These are phyloP conservation scores for Nasturtium officinale DNA, from an alignment of 345 rosid genomes.

Conservation along the genomic window DNA sequence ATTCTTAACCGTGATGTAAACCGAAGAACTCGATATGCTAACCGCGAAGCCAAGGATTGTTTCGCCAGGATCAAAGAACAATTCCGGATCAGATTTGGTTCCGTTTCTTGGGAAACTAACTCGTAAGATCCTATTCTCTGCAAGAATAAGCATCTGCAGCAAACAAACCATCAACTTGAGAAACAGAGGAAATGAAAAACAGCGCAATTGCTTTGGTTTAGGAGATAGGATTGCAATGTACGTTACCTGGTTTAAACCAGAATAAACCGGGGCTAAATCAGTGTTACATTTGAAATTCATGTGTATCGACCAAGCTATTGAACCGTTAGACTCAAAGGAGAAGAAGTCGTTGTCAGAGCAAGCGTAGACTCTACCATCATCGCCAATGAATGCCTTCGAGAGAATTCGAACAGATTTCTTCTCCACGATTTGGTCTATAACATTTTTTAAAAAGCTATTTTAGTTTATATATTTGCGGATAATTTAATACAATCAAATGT, in stretches of 20 bases:
- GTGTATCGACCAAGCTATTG: constrained; percentile 72
- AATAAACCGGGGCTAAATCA: constrained; percentile 58
- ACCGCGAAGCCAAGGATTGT: constrained; percentile 66
- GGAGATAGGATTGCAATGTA: neutral
- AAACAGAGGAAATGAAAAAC: constrained; percentile 14
- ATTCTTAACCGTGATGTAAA: constrained; percentile 59
- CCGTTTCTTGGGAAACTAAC: constrained; percentile 47
- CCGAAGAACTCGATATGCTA: constrained; percentile 60
- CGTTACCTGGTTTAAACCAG: constrained; percentile 61
- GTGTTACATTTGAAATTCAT: constrained; percentile 62
- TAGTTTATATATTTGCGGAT: too few species aligned
- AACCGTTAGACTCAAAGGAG: constrained; percentile 74
- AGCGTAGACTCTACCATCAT: constrained; percentile 65
- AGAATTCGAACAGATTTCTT: constrained; percentile 48
- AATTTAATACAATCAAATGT: neutral
- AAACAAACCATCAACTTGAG: constrained; percentile 9
- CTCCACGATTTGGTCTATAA: constrained; percentile 40
- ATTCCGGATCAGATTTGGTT: constrained; percentile 51
- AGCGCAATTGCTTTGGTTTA: neutral
- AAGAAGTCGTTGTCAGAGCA: constrained; percentile 66
- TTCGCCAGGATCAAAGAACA: constrained; percentile 66
- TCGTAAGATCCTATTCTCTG: constrained; percentile 70
- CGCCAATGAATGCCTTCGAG: constrained; percentile 68
- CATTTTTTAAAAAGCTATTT: neutral
- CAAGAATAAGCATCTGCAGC: constrained; percentile 78